Evolutionary conservation across 2,329 filamentous ascomycete genomes (phyloP), one percentile per base, ranked within the genome.

Genomic region (Scedosporium boydii): DNA sequence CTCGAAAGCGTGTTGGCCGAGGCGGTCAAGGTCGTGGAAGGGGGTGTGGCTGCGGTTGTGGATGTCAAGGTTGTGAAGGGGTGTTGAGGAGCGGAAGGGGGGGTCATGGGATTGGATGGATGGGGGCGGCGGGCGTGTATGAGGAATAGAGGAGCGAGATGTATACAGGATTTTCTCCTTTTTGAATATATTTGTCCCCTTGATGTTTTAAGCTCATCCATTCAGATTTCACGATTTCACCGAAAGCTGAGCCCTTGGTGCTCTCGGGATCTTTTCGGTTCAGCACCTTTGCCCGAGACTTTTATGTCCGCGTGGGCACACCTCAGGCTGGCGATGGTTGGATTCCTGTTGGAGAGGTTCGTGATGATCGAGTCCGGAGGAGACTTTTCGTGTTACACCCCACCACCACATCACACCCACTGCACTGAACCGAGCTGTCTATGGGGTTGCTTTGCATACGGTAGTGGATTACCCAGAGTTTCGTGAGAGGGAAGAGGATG

Each of bases 1-100:
- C 72, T 85, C 6, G 78, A 82, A 56, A 68, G 65, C 1, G 77
- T 80, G 42, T 69, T 85, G 60, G 74, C 74, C 68, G 72, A 80
- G 66, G 82, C 82, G 0, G 80, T 85, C 63, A 76, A 75, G 58
- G 75, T 76, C 16, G 82, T 85, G 3, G 70, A 82, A 67, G 71
- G 73, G 1, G 82, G 82, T 0, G 76, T 78, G 67, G 75, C 78
- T 6, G 82, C 82, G 0, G 82, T 85, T 3, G 63, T 85, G 59
- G 82, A 84, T 68, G 77, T 75, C 73, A 80, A 80, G 72, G 77
- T 82, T n/a, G 74, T 71, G 3, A 65, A 75, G 34, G 77, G 77
- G 18, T 82, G 77, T 64, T 82, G 68, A 51, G 51, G 6, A 3
- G 16, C 23, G 53, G 34, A 59, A 51, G 18, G 21, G 18, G 7